A percentile compares a stretch with the other conserved stretches of the same genome.
These are phyloP conservation scores for Zygotorulaspora mrakii DNA, from an alignment of 1,139 yeast genomes.

Conservation along the genomic window DNA sequence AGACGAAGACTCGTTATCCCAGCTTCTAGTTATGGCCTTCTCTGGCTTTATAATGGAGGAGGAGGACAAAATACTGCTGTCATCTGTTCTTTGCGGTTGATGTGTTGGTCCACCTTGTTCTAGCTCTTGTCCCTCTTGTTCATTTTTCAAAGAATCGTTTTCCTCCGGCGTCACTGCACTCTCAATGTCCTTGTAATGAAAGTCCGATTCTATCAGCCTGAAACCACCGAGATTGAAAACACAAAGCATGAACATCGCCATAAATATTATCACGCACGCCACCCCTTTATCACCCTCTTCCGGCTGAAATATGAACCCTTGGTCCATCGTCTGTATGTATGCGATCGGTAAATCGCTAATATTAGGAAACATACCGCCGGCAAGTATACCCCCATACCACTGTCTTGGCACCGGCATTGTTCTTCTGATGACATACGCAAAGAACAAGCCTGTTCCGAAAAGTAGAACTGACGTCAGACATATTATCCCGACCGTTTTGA, in stretches of 20 bases:
- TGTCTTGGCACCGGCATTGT: constrained; percentile 54
- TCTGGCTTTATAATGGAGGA: constrained; percentile 8
- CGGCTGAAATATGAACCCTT: constrained; percentile 55
- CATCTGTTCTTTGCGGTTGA: background rate
- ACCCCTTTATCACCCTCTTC: constrained; percentile 72
- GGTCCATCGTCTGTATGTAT: constrained; percentile 74
- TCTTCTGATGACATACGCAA: constrained; percentile 32
- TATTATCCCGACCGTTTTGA: constrained; percentile 73
- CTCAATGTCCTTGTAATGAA: constrained; percentile 39
- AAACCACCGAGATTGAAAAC: constrained; percentile 80
- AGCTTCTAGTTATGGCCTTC: constrained; percentile 8
- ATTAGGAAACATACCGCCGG: constrained; percentile 75
- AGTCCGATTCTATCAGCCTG: constrained; percentile 67
- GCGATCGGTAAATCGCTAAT: constrained; percentile 90
- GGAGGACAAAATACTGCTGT: background rate
- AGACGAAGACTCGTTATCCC: constrained; percentile 5
- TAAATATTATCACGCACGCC: constrained; percentile 78
- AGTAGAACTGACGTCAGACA: constrained; percentile 43
- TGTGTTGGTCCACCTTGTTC: background rate
- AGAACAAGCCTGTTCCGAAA: constrained; percentile 33
- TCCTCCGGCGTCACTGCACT: constrained; percentile 16
- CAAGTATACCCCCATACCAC: constrained; percentile 80
- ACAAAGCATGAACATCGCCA: constrained; percentile 64
- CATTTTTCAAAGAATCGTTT: too few species aligned
- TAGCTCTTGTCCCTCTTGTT: too few species aligned